phyloP scores from a whole-genome alignment of 495 filamentous ascomycete species.

The Aspergillus nanangensis region DNA sequence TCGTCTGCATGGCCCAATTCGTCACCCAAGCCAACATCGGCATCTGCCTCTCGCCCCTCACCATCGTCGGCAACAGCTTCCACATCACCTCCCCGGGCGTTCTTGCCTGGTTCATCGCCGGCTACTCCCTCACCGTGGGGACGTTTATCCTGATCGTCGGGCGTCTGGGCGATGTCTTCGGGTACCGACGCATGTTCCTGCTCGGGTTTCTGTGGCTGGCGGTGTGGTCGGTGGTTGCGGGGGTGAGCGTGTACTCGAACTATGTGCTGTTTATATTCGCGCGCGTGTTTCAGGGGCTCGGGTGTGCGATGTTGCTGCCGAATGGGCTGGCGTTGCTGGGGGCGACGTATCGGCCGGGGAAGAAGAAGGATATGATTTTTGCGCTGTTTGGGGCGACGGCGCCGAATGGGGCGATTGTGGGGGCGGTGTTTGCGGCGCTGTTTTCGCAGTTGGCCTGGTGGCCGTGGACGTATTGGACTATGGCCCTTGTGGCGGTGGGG shows the following conservation, averaged over 20 bases:
- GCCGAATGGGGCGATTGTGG: constrained; percentile 49
- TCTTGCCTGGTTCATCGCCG: constrained; percentile 45
- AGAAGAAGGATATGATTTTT: constrained; percentile 58
- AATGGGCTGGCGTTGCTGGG: constrained; percentile 47
- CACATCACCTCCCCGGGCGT: constrained; percentile 30
- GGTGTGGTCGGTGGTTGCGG: constrained; percentile 56
- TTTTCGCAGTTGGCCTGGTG: constrained; percentile 52
- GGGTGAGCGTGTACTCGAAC: constrained; percentile 36
- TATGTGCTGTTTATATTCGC: constrained; percentile 40
- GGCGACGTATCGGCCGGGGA: constrained; percentile 36
- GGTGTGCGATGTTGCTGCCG: constrained; percentile 46
- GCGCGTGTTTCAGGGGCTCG: constrained; percentile 48
- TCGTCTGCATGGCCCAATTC: constrained; percentile 46
- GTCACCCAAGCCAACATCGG: constrained; percentile 41
- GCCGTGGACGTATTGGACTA: constrained; percentile 61
- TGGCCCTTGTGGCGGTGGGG: constrained; percentile 43
- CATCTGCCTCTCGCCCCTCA: constrained; percentile 33
- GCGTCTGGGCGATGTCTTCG: constrained; percentile 60
- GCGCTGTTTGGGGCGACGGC: constrained; percentile 56
- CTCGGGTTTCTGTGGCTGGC: constrained; percentile 59
- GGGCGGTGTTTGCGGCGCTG: constrained; percentile 44
- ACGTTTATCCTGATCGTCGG: constrained; percentile 63
- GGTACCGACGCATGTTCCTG: constrained; percentile 58
- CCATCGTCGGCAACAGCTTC: constrained; percentile 43
- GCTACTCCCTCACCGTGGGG: constrained; percentile 54